Conservation (phyloP, 768 basidiomycete species). For the Lentinus brumalis region DNA sequence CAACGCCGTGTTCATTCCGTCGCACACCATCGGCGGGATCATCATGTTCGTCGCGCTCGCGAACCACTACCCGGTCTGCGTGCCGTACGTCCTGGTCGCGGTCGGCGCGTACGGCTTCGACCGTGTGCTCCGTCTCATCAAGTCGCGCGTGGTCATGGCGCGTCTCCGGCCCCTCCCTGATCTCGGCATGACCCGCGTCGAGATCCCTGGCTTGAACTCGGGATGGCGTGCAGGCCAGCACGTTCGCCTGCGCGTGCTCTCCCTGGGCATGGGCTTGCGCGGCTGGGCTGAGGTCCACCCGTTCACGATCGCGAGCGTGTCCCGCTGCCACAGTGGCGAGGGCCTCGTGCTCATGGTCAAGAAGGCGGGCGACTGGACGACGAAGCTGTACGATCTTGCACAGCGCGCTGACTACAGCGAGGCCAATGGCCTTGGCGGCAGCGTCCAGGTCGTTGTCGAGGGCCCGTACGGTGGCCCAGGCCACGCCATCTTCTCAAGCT, state of each 20-base stretch:
- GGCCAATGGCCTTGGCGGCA: slow-evolving; percentile 27
- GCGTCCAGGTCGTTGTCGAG: slow-evolving; percentile 47
- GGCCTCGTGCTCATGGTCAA: slow-evolving; percentile 56
- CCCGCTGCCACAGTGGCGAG: slow-evolving; percentile 34
- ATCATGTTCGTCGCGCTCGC: slow-evolving; percentile 57
- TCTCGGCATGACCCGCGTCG: slow-evolving; percentile 48
- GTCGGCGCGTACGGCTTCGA: slow-evolving; percentile 47
- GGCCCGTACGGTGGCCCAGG: slow-evolving; percentile 56
- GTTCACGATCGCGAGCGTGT: slow-evolving; percentile 22
- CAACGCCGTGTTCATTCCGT: slow-evolving; percentile 58
- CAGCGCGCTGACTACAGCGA: slow-evolving; percentile 38
- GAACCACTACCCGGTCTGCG: slow-evolving; percentile 28
- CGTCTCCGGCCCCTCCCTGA: slow-evolving; percentile 47
- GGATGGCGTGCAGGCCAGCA: slow-evolving; percentile 68
- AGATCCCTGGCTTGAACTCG: slow-evolving; percentile 43
- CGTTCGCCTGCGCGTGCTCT: slow-evolving; percentile 51
- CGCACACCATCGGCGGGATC: slow-evolving; percentile 59
- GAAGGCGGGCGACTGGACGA: slow-evolving; percentile 53
- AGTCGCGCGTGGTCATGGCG: slow-evolving; percentile 48
- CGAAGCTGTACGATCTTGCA: slow-evolving; percentile 43
- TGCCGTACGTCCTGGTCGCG: slow-evolving; percentile 45
- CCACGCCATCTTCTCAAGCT: slow-evolving; percentile 49
- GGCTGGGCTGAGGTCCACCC: slow-evolving; percentile 52
- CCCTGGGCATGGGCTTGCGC: slow-evolving; percentile 39
- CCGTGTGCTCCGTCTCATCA: slow-evolving; percentile 45